Percentiles rank a stretch among this genome's conserved stretches.
Conservation (phyloP, 75 land plant species). For the Pinus taeda region DNA sequence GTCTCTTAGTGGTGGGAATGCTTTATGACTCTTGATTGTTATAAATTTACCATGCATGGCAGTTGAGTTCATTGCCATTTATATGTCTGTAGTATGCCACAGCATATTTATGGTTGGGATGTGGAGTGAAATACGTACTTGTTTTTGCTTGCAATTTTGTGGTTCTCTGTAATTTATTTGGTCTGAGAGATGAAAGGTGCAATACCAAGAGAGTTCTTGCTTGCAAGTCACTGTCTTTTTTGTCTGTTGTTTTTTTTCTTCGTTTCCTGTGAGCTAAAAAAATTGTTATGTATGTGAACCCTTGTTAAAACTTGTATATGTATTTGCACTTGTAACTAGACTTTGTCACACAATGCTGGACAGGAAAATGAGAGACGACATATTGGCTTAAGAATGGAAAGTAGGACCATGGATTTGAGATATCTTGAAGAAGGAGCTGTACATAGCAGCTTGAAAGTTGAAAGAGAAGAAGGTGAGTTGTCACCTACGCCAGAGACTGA, state of each 20-base stretch:
- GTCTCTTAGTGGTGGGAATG: neutral
- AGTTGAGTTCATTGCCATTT: no score
- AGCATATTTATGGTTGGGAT: neutral
- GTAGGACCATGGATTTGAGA: neutral
- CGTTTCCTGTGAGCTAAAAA: neutral
- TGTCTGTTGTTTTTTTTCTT: neutral
- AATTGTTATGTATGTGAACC: neutral
- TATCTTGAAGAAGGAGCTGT: constrained; percentile 24
- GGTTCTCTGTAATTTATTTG: neutral
- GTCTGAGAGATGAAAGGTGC: neutral
- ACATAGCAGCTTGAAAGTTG: constrained; percentile 34
- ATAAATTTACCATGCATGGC: no score
- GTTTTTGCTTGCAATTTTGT: neutral
- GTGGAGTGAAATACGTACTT: neutral
- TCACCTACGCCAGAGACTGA: constrained; percentile 83
- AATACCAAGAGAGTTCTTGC: neutral
- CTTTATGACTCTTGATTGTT: neutral
- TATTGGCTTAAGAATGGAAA: constrained; percentile 16
- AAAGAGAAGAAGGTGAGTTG: constrained; percentile 96
- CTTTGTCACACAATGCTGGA: neutral
- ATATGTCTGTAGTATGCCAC: no score
- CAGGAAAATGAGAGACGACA: constrained; percentile 5
- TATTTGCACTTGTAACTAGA: neutral
- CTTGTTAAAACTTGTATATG: neutral
- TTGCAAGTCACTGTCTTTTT: neutral